phyloP scores from a whole-genome alignment of 148 eudicot genomes.

The Polygonum aviculare region DNA sequence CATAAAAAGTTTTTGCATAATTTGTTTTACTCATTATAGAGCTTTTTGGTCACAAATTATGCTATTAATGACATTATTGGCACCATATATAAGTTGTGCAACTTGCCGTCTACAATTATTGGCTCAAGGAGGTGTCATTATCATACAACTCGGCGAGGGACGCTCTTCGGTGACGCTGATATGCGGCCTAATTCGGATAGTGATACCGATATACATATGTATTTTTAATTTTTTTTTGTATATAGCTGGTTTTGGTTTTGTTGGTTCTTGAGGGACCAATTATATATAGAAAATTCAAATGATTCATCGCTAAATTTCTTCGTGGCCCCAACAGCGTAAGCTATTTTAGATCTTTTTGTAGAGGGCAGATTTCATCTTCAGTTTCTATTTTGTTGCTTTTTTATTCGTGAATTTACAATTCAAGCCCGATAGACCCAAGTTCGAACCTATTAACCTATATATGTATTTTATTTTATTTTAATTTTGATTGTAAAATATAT shows the following conservation, averaged over 20 bases:
- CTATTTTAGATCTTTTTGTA: too few species aligned
- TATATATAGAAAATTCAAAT: background rate
- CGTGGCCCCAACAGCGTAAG: background rate
- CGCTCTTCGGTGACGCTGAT: background rate
- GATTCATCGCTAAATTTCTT: background rate
- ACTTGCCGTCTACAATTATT: background rate
- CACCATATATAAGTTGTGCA: background rate
- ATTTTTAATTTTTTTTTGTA: background rate
- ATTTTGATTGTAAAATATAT: too few species aligned
- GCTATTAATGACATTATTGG: background rate
- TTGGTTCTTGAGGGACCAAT: background rate
- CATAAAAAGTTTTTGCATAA: too few species aligned
- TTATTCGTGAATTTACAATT: too few species aligned
- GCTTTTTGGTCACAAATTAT: background rate
- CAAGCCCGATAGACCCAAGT: too few species aligned
- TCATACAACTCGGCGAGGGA: slow-evolving; percentile 1
- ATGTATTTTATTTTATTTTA: too few species aligned
- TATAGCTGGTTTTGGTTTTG: background rate
- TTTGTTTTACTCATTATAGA: too few species aligned
- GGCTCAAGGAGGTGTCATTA: background rate
- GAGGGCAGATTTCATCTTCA: too few species aligned
- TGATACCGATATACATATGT: background rate
- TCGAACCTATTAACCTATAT: too few species aligned
- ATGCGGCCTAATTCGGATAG: background rate
- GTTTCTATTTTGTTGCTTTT: too few species aligned